These are phyloP conservation scores for Zygosaccharomyces pseudobailii DNA, from an alignment of 1,139 yeast species.

Conservation along the genomic window DNA sequence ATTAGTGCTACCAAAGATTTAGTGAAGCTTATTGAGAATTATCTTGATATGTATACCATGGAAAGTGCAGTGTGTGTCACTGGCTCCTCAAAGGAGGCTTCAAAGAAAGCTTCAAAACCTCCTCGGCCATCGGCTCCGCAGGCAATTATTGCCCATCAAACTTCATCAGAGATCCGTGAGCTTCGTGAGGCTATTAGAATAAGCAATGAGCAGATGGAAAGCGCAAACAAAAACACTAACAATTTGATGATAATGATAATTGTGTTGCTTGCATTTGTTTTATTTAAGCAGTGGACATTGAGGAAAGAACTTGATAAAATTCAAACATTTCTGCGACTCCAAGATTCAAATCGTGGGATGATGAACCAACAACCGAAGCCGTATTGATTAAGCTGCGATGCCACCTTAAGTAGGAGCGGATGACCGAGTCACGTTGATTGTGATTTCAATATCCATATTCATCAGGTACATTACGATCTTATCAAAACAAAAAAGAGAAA, in stretches of 20 bases:
- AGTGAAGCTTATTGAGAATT: constrained; percentile 16
- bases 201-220: background rate
- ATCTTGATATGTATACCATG: constrained; percentile 15
- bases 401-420: background rate
- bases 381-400: background rate
- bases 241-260: constrained; percentile 10
- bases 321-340: background rate
- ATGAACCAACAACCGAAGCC: background rate
- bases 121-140: background rate
- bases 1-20: constrained; percentile 47
- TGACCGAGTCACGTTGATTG: background rate
- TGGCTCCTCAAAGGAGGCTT: constrained; percentile 1
- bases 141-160: background rate
- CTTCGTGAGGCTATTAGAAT: background rate
- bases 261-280: constrained; percentile 10
- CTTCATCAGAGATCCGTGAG: background rate
- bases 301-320: constrained; percentile 7
- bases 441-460: no score
- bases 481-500: no score
- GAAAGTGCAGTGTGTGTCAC: constrained; percentile 8
- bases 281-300: constrained; percentile 14
- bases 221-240: constrained; percentile 2
- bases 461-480: no score
- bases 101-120: constrained; percentile 1
- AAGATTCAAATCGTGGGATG: constrained; percentile 1